Base-by-base conservation (phyloP, 2,329 filamentous ascomycete species). In the Phaeosphaeria sp. region DNA sequence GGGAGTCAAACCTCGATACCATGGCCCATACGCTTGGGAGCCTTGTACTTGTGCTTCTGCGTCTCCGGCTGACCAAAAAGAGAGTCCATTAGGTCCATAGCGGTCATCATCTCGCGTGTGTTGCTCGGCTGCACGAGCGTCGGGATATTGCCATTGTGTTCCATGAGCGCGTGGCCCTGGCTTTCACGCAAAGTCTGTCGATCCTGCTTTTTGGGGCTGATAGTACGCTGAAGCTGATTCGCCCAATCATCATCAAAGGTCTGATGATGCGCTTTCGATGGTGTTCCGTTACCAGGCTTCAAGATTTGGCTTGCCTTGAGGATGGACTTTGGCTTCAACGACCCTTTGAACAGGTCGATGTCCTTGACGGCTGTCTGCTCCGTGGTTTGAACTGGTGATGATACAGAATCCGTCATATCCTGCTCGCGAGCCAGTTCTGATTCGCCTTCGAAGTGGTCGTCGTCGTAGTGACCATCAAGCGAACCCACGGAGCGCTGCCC, bases 1-100 rank as follows among this genome's bases (percentile, higher is more conserved):
- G 77, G 76, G 76, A 82, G 79, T 94, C 94, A 90, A 88, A 98
- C 95, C 93, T 98, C 89, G 78, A 94, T 91, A 74, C 91, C 90
- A 79, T 82, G 82, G 69, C 79, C 79, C 66, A 87, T 87, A 68
- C 75, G 61, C 71, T 77, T 85, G 33, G 56, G 57, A 52, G 63
- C 30, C 30, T 7, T 36, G 11, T 36, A 83, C 83, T 80, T 86
- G 41, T 68, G 78, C 75, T 62, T 88, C 42, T 68, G 78, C 75
- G 62, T 88, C 84, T 78, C 66, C 41, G 69, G 65, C 49, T 71
- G 90, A 87, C 91, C 90, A 78, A 96, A 97, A 55, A 97, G 82
- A 48, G 92, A 96, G 75, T 96, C 94, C 92, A 97, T 97, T 75
- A 97, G 82, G 81, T 97, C 95, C 79, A 98, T 96, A 72, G 91